These are phyloP conservation scores for Penicillium atrosanguineum DNA, from an alignment of 495 filamentous ascomycete genomes.

Conservation along the genomic window DNA sequence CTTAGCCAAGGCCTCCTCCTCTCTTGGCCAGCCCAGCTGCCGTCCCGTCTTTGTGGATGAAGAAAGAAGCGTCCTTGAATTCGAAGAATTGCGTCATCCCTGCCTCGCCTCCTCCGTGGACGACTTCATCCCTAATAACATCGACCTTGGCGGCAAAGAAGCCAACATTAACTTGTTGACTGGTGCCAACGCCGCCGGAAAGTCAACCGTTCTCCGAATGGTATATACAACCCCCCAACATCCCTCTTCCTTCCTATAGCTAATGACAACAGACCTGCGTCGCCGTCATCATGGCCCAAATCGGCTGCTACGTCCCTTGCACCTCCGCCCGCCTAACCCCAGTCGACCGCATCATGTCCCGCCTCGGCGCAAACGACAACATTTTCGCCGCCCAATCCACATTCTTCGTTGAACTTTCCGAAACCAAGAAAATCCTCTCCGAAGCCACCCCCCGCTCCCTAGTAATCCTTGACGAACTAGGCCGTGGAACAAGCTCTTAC, in stretches of 20 bases:
- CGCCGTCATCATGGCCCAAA: conserved; percentile 97
- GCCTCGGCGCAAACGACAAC: conserved; percentile 96
- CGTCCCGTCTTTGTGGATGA: conserved; percentile 82
- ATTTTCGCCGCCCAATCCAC: conserved; percentile 98
- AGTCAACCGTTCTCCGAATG: conserved; percentile 98
- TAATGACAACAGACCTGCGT: conserved; percentile 67
- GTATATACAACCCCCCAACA: conserved; percentile 43
- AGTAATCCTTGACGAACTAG: conserved; percentile 96
- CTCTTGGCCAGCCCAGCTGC: conserved; percentile 83
- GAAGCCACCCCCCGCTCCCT: conserved; percentile 94
- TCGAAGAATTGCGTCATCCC: conserved; percentile 89
- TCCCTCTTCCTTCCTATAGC: background rate
- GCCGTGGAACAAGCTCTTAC: conserved; percentile 89
- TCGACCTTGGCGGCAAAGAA: conserved; percentile 75
- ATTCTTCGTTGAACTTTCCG: conserved; percentile 96
- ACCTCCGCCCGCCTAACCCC: conserved; percentile 83
- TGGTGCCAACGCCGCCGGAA: conserved; percentile 95
- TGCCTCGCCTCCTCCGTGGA: conserved; percentile 85
- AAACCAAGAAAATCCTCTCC: conserved; percentile 96
- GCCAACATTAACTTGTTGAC: conserved; percentile 91
- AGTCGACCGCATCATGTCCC: conserved; percentile 97
- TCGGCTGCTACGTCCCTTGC: conserved; percentile 91
- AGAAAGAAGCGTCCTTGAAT: conserved; percentile 82
- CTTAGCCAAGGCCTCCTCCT: conserved; percentile 80
- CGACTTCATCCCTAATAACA: conserved; percentile 97